Base-by-base conservation (phyloP, 805 yeast species). In the Metschnikowia peoriensis region DNA sequence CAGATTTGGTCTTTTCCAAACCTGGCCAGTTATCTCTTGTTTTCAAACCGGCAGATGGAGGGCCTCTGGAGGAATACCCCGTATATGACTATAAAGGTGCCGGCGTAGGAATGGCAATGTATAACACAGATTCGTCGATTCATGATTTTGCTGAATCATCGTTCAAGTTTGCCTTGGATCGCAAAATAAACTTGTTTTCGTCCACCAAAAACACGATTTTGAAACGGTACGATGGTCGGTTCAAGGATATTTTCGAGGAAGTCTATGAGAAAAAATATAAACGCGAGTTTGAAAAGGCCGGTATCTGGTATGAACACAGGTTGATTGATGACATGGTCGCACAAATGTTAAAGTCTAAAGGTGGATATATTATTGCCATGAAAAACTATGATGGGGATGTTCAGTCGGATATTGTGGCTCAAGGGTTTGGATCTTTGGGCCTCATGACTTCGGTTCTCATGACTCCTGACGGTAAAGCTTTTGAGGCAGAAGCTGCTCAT, bases 341-440 rank as follows among this genome's bases (percentile, higher is more conserved):
- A 5, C 94, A 88, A 71, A 88, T 88, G 94, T 71, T 88, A 65
- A 88, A 88, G 69, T 87, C 93, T 28, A 84, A 84, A 63, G 94
- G 94, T 64, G 94, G 94, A 6, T 88, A 80, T 65, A 81, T 87
- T 56, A 80, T 88, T 77, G 93, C 93, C 46, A 76, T 88, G 76
- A 88, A 88, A 70, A 88, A 88, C 70, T 88, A 88, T 66, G 94
- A 88, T 67, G 94, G 94, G 70, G 94, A 88, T 67, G 94, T 88
- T 50, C 90, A 86, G 69, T 83, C 89, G 7, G 94, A 88, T 68
- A 87, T 88, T 57, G 92, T 88, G 51, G 94, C 94, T 4, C 94
- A 88, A 71, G 94, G 94, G 44, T 88, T 88, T 59, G 94, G 94
- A 27, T 87, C 93, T 2, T 75, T 88, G 58, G 94, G 94, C 49